Evolutionary conservation across 257 asterid species (phyloP).

Genomic region (Nicotiana undulata): DNA sequence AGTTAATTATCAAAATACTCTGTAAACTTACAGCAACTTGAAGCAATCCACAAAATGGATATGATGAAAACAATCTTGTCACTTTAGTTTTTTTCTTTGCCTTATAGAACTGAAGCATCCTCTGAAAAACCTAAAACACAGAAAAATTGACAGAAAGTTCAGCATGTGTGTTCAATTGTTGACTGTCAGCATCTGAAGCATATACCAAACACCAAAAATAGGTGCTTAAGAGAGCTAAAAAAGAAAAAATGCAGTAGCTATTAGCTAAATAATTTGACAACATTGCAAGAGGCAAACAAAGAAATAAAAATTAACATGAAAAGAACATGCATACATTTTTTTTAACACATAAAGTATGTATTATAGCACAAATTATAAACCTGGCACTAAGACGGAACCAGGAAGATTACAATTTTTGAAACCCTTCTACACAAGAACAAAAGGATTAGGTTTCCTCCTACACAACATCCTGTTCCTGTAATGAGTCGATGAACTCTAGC

Average conservation of each 20-base stretch:
- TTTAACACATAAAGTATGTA: neutral
- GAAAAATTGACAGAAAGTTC: conserved; percentile 9
- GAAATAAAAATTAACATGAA: neutral
- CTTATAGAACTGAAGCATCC: conserved; percentile 53
- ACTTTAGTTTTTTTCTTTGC: conserved; percentile 39
- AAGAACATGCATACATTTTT: neutral
- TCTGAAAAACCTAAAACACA: conserved; percentile 57
- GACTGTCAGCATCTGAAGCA: neutral
- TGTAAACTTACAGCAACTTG: conserved; percentile 70
- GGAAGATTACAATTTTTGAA: neutral
- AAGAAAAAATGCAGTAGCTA: neutral
- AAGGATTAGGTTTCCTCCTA: neutral
- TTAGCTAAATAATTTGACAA: neutral
- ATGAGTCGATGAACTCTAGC: neutral
- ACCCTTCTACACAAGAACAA: neutral
- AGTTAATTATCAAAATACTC: neutral
- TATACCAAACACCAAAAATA: conserved; percentile 2
- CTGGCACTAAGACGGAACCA: neutral
- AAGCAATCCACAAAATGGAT: conserved; percentile 75
- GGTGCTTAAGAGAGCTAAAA: neutral
- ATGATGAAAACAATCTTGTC: conserved; percentile 39
- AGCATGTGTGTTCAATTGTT: conserved; percentile 2
- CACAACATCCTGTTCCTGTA: neutral
- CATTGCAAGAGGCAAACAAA: neutral
- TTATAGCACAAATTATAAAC: neutral